Evolutionary conservation across 192 early-diverging fungal species (phyloP), one percentile per base, ranked within the genome.

Genomic region (Phlyctochytrium bullatum): DNA sequence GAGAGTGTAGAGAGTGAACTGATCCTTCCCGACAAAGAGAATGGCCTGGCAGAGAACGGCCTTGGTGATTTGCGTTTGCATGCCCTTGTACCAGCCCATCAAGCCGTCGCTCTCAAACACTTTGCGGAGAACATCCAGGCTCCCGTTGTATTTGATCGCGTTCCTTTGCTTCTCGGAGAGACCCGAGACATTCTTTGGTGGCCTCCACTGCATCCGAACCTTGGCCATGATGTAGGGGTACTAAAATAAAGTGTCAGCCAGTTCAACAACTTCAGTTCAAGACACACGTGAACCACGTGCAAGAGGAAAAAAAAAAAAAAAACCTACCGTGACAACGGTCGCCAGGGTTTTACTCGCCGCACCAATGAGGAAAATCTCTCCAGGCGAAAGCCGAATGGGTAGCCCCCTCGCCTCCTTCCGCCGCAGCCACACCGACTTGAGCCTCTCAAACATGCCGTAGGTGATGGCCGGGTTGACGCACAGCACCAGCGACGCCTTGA

Each of bases 151-250:
- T 27, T 85, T 79, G 56, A 86, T 73, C 64, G 51, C 75, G 59
- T 66, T 77, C 50, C 66, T 71, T 66, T 74, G 79, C 47, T 34
- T 79, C 61, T 73, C 67, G 69, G 81, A 79, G 29, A 62, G 52
- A 52, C 69, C 73, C 30, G 53, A 27, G 6, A 82, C 81, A 28
- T 84, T 72, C 71, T 78, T 78, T 33, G 79, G 78, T 30, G 76
- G 74, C 35, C 74, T 71, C 79, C 80, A 84, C 56, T 99, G 97
- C 66, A 99, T 84, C 56, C 94, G 80, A 25, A 98, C 93, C 69
- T 99, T 99, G 51, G 97, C 97, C 97, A 99, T 97, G 74, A 99
- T 99, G 71, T 97, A 99, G 27, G 97, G 95, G 67, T 98, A 71
- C 65, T 65, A 53, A 28, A 6, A 0, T 12, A 51, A 23, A 34